These are phyloP conservation scores for Backusella tuberculispora DNA, from an alignment of 192 early-diverging fungal genomes.

Conservation along the genomic window DNA sequence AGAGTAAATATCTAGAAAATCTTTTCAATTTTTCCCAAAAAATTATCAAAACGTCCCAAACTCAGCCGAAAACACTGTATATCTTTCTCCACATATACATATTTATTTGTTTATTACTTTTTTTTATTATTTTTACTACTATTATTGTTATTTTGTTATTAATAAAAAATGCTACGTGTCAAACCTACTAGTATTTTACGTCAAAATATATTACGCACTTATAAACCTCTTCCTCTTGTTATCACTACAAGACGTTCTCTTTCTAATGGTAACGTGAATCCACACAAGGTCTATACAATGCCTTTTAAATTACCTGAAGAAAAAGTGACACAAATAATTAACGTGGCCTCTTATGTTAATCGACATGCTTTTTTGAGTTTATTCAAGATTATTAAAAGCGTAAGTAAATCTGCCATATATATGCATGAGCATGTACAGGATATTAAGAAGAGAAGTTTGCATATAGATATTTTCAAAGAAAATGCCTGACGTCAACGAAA, in stretches of 20 bases:
- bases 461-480: slow-evolving; percentile 27
- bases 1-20: too few relatives aligned
- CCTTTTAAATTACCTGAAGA: slow-evolving; percentile 39
- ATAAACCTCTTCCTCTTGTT: background rate
- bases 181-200: background rate
- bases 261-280: background rate
- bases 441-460: background rate
- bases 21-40: too few relatives aligned
- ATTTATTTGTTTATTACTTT: background rate
- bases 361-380: slow-evolving; percentile 28
- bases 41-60: too few relatives aligned
- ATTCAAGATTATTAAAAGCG: slow-evolving; percentile 40
- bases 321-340: slow-evolving; percentile 21
- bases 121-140: background rate
- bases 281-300: slow-evolving; percentile 37
- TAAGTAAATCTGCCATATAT: background rate
- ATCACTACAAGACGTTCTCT: background rate
- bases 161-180: background rate
- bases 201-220: background rate
- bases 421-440: background rate
- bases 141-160: background rate
- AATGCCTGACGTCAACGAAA: slow-evolving; percentile 26
- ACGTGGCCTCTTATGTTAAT: slow-evolving; percentile 33
- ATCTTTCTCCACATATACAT: too few relatives aligned
- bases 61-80: too few relatives aligned